Percentiles rank a stretch among this genome's conserved stretches.
Evolutionary conservation across 495 filamentous ascomycete species (phyloP).

Genomic region (Penicillium paradoxum): DNA sequence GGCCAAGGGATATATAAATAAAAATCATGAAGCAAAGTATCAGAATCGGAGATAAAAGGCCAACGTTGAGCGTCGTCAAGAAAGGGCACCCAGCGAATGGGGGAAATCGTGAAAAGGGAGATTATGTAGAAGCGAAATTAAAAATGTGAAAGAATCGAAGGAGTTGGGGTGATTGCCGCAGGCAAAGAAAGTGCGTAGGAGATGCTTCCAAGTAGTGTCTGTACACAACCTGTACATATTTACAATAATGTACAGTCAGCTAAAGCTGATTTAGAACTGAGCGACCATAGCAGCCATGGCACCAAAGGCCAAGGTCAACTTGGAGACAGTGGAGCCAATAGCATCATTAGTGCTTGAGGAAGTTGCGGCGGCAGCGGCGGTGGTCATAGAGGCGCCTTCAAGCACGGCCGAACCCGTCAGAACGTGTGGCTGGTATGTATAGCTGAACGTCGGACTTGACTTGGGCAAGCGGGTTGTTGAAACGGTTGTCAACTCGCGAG

Average conservation of each 20-base stretch:
- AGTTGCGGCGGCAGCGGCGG: slow-evolving; percentile 12
- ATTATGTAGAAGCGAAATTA: slow-evolving; percentile 20
- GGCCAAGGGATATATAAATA: slow-evolving; percentile 18
- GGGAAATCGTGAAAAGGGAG: slow-evolving; percentile 12
- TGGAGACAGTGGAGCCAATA: slow-evolving; percentile 20
- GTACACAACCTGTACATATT: slow-evolving; percentile 10
- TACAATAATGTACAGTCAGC: slow-evolving; percentile 1
- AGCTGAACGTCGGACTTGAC: slow-evolving; percentile 10
- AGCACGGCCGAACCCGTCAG: slow-evolving; percentile 5
- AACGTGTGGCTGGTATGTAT: slow-evolving; percentile 6
- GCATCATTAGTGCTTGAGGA: slow-evolving; percentile 17
- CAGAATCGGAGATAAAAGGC: not conserved
- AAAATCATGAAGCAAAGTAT: slow-evolving; percentile 21
- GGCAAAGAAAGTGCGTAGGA: too few species aligned
- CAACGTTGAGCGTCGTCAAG: slow-evolving; percentile 27
- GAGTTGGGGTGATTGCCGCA: not conserved
- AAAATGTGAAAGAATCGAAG: slow-evolving; percentile 12
- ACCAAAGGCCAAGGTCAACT: slow-evolving; percentile 25
- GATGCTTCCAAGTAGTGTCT: slow-evolving; percentile 2
- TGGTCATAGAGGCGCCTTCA: slow-evolving; percentile 8
- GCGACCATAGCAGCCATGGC: slow-evolving; percentile 26
- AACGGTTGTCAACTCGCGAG: slow-evolving; percentile 32
- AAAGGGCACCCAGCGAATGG: slow-evolving; percentile 9
- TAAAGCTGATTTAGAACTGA: slow-evolving; percentile 16
- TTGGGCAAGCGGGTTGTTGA: slow-evolving; percentile 28